These are phyloP conservation scores for Linaria vulgaris DNA, from an alignment of 257 asterid genomes.

Conservation along the genomic window DNA sequence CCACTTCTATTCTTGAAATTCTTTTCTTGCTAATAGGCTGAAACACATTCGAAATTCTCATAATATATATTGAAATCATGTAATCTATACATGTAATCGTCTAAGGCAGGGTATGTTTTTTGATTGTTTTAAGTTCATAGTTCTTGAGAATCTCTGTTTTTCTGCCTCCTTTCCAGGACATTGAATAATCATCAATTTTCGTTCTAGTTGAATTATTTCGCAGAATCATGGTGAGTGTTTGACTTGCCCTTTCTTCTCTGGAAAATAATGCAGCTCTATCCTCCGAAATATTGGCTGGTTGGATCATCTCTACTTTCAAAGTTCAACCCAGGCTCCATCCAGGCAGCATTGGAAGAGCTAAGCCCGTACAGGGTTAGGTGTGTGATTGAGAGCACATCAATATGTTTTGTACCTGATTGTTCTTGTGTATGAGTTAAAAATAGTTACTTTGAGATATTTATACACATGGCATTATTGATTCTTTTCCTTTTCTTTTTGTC, in stretches of 20 bases:
- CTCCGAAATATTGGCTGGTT: slow-evolving; percentile 90
- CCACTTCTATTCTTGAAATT: no score
- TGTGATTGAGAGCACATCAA: slow-evolving; percentile 32
- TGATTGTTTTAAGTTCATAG: slow-evolving; percentile 14
- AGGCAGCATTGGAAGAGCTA: slow-evolving; percentile 75
- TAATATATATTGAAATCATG: slow-evolving; percentile 8
- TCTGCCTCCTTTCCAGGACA: slow-evolving; percentile 9
- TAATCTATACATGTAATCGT: slow-evolving; percentile 8
- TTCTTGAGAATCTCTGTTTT: slow-evolving; percentile 13
- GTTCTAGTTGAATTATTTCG: not conserved
- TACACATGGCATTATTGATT: not conserved
- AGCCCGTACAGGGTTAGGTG: slow-evolving; percentile 70
- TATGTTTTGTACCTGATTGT: no score
- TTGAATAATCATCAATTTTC: slow-evolving; percentile 8
- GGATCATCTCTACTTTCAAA: slow-evolving; percentile 88
- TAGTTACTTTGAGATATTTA: not conserved
- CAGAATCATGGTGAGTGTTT: not conserved
- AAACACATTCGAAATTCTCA: not conserved
- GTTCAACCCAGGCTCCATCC: slow-evolving; percentile 53
- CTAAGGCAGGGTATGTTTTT: slow-evolving; percentile 1
- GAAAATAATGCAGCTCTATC: slow-evolving; percentile 63
- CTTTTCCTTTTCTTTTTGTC: not conserved
- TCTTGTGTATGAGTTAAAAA: not conserved
- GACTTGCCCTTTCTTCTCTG: slow-evolving; percentile 25
- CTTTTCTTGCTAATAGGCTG: not conserved